phyloP scores from a whole-genome alignment of 768 basidiomycete genomes.

The Suillus brevipes region DNA sequence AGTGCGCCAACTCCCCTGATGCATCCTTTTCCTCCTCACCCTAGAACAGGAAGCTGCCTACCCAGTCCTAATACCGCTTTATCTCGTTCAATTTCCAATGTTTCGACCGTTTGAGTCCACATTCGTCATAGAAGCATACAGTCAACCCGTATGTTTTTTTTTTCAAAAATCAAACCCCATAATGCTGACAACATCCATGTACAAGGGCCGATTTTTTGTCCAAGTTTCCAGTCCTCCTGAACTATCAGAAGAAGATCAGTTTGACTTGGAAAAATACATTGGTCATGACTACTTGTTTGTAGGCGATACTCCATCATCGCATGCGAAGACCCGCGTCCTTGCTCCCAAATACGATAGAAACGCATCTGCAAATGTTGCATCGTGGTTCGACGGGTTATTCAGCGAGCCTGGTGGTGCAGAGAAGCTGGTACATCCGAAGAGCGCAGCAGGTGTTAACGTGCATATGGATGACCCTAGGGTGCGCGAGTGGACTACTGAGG shows the following conservation, averaged over 20 bases:
- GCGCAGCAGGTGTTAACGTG: slow-evolving; percentile 12
- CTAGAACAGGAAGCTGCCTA: slow-evolving; percentile 52
- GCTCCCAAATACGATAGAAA: slow-evolving; percentile 23
- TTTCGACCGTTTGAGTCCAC: slow-evolving; percentile 30
- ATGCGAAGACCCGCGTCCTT: slow-evolving; percentile 20
- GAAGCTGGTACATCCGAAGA: slow-evolving; percentile 18
- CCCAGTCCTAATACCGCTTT: slow-evolving; percentile 65
- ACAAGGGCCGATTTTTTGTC: slow-evolving; percentile 28
- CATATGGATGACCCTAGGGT: slow-evolving; percentile 39
- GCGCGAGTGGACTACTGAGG: slow-evolving; percentile 41
- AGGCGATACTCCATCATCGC: slow-evolving; percentile 1
- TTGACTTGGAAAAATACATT: slow-evolving; percentile 6
- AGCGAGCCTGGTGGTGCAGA: slow-evolving; percentile 21
- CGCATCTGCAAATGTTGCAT: slow-evolving; percentile 36
- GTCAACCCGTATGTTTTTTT: slow-evolving; percentile 22
- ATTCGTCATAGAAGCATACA: slow-evolving; percentile 29
- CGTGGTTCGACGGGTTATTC: slow-evolving; percentile 31
- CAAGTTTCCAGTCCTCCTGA: slow-evolving; percentile 24
- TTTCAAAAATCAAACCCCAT: neutral
- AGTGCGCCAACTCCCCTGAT: slow-evolving; percentile 34
- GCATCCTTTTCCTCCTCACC: slow-evolving; percentile 10
- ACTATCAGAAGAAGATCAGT: neutral
- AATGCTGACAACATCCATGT: neutral
- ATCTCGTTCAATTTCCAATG: slow-evolving; percentile 52
- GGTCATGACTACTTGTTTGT: slow-evolving; percentile 8